Conservation (phyloP, 164 flowering plant genomes). For the Magnolia sinica region DNA sequence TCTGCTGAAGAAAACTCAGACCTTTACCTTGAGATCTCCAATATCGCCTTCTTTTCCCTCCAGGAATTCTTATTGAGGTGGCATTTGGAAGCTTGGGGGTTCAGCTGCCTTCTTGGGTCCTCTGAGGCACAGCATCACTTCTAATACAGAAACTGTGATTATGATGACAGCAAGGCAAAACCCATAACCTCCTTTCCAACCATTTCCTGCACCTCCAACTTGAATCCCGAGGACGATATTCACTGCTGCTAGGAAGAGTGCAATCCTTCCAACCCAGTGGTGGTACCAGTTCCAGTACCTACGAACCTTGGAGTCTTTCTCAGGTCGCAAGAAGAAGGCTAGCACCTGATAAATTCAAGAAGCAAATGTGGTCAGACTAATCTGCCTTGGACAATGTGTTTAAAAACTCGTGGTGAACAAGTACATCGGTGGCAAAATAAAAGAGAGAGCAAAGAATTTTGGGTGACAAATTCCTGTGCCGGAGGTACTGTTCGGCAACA, state of each 20-base stretch:
- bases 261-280: conserved; percentile 59
- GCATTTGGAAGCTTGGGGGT: conserved; percentile 41
- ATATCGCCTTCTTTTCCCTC: too few relatives aligned
- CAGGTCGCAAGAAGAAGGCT: conserved; percentile 64
- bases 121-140: conserved; percentile 36
- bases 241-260: conserved; percentile 59
- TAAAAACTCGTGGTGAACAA: too few relatives aligned
- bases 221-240: conserved; percentile 65
- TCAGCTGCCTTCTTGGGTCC: conserved; percentile 21
- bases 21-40: neutral
- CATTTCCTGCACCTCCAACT: conserved; percentile 38
- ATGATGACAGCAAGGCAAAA: conserved; percentile 42
- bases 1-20: neutral
- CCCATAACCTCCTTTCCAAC: conserved; percentile 70
- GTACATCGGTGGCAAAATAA: too few relatives aligned
- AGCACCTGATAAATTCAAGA: conserved; percentile 40
- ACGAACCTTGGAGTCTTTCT: conserved; percentile 55
- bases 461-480: too few relatives aligned
- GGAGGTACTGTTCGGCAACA: too few relatives aligned
- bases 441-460: too few relatives aligned
- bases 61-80: conserved; percentile 10
- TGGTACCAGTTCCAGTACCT: conserved; percentile 84
- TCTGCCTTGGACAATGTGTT: too few relatives aligned
- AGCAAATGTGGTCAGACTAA: conserved; percentile 6
- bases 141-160: conserved; percentile 49